Evolutionary conservation across 208 protist genomes (phyloP), one percentile per base, ranked within the genome.

Genomic region (Wallacemonas sp.): DNA sequence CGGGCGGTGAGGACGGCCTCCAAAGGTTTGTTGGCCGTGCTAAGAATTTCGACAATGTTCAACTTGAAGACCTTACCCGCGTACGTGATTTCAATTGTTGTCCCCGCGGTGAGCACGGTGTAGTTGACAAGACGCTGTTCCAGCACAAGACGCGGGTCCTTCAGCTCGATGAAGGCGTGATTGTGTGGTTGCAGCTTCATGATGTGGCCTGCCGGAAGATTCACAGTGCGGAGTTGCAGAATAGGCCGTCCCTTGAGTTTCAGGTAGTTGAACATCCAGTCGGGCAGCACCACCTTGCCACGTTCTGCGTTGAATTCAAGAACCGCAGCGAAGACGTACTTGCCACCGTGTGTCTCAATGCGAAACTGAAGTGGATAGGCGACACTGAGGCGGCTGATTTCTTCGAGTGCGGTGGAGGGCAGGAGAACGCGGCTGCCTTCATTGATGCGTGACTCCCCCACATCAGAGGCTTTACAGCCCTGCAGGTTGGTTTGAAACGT

Each of bases 231-330:
- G 26, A 99, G 67, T 34, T 44, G 68, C 14, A 98, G 71, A 6
- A 88, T 76, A 47, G 80, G 68, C 4, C 77, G 78, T 24, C 65
- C 64, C 21, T 80, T 57, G 11, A 98, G 61, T 29, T 76, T 46
- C 3, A 98, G 70, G 54, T 96, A 79, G n/a, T 86, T 55, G 69
- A 95, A 96, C 94, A 98, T 97, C 93, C 96, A 98, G 29, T 90
- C 72, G 0, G 97, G 97, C 43, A 98, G 72, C 44, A 97, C 90
- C 23, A 94, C 75, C 46, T 70, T 78, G 36, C 97, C 97, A 16
- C 87, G 82, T 26, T 97, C 81, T 0, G 94, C 92, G 54, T 73
- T 92, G 69, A 98, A 98, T 64, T 98, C 95, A 17, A 97, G 78
- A 16, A 98, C 95, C 1, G 88, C 95, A 24, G 88, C 88, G 72